phyloP scores from a whole-genome alignment of 106 monocot genomes.

The Amphibolis antarctica region DNA sequence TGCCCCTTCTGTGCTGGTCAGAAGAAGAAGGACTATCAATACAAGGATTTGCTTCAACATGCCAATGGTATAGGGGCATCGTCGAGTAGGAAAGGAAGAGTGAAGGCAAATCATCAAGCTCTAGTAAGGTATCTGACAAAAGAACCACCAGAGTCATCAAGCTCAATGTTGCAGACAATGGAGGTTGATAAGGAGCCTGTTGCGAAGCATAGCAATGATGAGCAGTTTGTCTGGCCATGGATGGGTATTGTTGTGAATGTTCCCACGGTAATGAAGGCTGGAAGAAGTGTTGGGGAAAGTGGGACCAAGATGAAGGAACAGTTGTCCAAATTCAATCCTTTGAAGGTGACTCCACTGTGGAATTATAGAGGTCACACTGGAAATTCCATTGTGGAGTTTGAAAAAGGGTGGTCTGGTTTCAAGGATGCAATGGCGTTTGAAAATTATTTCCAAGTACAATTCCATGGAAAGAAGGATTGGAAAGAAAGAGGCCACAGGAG shows the following conservation, averaged over 20 bases:
- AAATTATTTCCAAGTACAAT: slow-evolving; percentile 41
- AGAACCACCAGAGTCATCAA: slow-evolving; percentile 16
- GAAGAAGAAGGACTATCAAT: slow-evolving; percentile 51
- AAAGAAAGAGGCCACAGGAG: not conserved
- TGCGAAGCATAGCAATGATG: slow-evolving; percentile 12
- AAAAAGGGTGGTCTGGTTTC: slow-evolving; percentile 62
- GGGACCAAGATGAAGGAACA: slow-evolving; percentile 30
- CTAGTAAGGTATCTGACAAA: slow-evolving; percentile 35
- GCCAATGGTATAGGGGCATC: slow-evolving; percentile 46
- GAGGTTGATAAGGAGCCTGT: slow-evolving; percentile 3
- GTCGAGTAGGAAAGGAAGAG: slow-evolving; percentile 40
- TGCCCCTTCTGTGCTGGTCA: slow-evolving; percentile 67
- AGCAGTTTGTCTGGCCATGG: slow-evolving; percentile 74
- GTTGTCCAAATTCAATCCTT: slow-evolving; percentile 51
- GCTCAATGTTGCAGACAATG: slow-evolving; percentile 7
- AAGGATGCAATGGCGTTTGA: slow-evolving; percentile 80
- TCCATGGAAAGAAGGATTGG: slow-evolving; percentile 52
- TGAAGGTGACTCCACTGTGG: slow-evolving; percentile 39
- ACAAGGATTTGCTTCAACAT: slow-evolving; percentile 65
- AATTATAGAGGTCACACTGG: slow-evolving; percentile 30
- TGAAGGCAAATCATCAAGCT: slow-evolving; percentile 49
- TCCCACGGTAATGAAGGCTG: slow-evolving; percentile 30
- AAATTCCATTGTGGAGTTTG: slow-evolving; percentile 50
- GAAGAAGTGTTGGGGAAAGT: slow-evolving; percentile 33
- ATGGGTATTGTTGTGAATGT: slow-evolving; percentile 63